Evolutionary conservation across 2,329 filamentous ascomycete species (phyloP).

Genomic region (Ophiostoma ips): DNA sequence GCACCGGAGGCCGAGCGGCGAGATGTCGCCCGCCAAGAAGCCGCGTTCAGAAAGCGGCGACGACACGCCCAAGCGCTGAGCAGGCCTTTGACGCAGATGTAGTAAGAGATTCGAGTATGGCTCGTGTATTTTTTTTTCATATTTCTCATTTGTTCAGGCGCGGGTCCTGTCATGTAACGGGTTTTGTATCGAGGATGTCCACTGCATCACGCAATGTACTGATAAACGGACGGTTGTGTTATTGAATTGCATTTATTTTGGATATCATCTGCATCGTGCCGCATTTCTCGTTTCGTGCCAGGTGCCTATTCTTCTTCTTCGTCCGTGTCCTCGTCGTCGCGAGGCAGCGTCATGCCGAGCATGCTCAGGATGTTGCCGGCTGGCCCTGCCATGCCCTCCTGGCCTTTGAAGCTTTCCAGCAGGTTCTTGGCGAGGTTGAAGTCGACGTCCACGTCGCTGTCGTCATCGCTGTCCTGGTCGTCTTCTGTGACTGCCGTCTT

Average conservation of each 20-base stretch:
- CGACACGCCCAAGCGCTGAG: not conserved
- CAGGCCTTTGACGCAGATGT: no score
- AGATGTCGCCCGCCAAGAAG: conserved; percentile 32
- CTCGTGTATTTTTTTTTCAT: no score
- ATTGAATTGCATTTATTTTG: no score
- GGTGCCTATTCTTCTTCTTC: conserved; percentile 9
- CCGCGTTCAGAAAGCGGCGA: conserved; percentile 19
- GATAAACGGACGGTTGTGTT: no score
- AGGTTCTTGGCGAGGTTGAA: conserved; percentile 83
- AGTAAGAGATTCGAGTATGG: no score
- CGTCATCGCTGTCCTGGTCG: conserved; percentile 13
- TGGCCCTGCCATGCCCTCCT: conserved; percentile 73
- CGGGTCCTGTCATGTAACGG: not conserved
- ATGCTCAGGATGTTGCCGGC: conserved; percentile 75
- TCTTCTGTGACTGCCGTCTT: not conserved
- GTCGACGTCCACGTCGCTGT: conserved; percentile 60
- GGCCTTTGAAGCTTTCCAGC: conserved; percentile 82
- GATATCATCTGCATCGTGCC: no score
- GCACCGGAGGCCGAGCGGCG: conserved; percentile 24
- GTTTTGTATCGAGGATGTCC: no score
- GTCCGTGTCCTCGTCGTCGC: conserved; percentile 52
- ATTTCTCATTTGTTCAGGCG: no score
- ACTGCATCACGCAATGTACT: not conserved
- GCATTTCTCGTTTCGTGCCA: not conserved
- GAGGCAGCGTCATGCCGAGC: conserved; percentile 70